Percentiles rank a stretch among this genome's conserved stretches.
phyloP scores from a whole-genome alignment of 345 rosid genomes.

The Arabidopsis suecica region DNA sequence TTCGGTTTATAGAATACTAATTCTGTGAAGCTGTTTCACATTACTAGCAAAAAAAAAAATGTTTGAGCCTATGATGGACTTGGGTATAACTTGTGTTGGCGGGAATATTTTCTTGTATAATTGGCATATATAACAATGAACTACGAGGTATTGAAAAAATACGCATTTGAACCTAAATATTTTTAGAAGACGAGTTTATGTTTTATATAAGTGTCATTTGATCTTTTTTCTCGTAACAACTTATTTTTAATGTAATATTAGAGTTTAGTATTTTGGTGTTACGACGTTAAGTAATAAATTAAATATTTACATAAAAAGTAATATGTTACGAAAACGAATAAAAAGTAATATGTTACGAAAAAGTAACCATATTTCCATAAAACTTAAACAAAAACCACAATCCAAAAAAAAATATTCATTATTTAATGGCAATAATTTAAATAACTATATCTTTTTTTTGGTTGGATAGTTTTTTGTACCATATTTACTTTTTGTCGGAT shows the following conservation, averaged over 20 bases:
- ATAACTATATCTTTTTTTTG: too few species aligned
- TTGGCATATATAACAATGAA: neutral
- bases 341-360: neutral
- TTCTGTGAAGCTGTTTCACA: neutral
- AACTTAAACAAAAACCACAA: too few species aligned
- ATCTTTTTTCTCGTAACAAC: neutral
- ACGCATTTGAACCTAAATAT: neutral
- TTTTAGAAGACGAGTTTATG: neutral
- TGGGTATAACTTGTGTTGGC: too few species aligned
- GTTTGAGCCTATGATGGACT: too few species aligned
- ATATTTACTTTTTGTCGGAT: too few species aligned
- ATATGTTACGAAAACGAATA: neutral
- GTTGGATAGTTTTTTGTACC: neutral
- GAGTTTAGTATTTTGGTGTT: neutral
- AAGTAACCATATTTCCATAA: too few species aligned
- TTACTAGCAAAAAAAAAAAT: too few species aligned
- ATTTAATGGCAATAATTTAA: too few species aligned
- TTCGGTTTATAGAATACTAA: neutral
- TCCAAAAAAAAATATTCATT: too few species aligned
- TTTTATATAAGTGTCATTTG: neutral
- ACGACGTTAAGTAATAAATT: too few species aligned
- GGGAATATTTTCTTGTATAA: neutral
- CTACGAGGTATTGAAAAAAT: neutral
- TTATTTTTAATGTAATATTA: neutral
- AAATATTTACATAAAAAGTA: too few species aligned